Percentiles rank a stretch among this genome's conserved stretches.
Conservation (phyloP, 2,329 filamentous ascomycete species). For the Calcarisporium arbuscula region DNA sequence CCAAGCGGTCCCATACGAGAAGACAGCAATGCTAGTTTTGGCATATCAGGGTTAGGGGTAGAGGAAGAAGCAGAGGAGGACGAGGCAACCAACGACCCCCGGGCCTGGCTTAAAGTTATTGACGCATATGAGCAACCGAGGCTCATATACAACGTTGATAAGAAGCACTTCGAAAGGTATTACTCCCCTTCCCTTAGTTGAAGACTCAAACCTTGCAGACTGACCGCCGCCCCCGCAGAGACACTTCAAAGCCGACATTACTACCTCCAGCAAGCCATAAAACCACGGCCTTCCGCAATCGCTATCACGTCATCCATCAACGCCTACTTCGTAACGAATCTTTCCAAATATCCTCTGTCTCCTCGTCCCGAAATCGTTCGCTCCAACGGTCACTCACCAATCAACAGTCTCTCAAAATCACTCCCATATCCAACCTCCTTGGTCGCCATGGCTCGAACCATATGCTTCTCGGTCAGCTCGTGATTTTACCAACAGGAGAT, state of each 20-base stretch:
- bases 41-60: slow-evolving; percentile 46
- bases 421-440: slow-evolving; percentile 68
- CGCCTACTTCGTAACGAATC: slow-evolving; percentile 86
- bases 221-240: slow-evolving; percentile 29
- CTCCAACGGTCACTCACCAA: slow-evolving; percentile 54
- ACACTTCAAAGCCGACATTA: slow-evolving; percentile 58
- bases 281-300: slow-evolving; percentile 78
- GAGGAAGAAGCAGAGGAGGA: slow-evolving; percentile 53
- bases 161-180: slow-evolving; percentile 85
- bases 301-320: slow-evolving; percentile 89
- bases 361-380: slow-evolving; percentile 47
- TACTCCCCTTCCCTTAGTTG: not conserved
- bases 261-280: slow-evolving; percentile 76
- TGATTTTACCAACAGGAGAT: slow-evolving; percentile 71
- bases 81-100: slow-evolving; percentile 58
- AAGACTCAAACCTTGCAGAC: slow-evolving; percentile 14
- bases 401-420: slow-evolving; percentile 76
- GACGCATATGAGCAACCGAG: slow-evolving; percentile 81
- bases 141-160: slow-evolving; percentile 66
- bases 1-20: slow-evolving; percentile 42
- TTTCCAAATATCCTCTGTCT: slow-evolving; percentile 77
- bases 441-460: slow-evolving; percentile 80
- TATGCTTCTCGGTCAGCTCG: slow-evolving; percentile 79
- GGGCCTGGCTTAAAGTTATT: slow-evolving; percentile 79
- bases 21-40: slow-evolving; percentile 61